These are phyloP conservation scores for Elsinoe fawcettii DNA, from an alignment of 2,329 filamentous ascomycete species.

Conservation along the genomic window DNA sequence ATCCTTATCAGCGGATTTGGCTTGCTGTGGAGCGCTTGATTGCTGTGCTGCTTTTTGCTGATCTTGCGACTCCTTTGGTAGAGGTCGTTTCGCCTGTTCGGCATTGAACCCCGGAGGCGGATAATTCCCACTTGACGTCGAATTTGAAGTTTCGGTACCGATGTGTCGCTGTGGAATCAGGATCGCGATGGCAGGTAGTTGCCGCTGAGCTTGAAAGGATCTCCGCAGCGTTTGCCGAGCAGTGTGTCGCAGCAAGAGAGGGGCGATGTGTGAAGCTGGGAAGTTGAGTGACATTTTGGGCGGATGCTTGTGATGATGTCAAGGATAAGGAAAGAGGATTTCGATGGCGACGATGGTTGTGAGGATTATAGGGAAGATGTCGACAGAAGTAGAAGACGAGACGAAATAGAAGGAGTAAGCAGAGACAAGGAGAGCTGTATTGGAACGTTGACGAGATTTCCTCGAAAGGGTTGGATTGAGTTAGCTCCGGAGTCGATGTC, in stretches of 20 bases:
- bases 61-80: slow-evolving; percentile 50
- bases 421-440: slow-evolving; percentile 10
- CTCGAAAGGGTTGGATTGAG: slow-evolving; percentile 1
- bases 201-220: slow-evolving; percentile 39
- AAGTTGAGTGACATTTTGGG: slow-evolving; percentile 41
- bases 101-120: slow-evolving; percentile 87
- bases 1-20: slow-evolving; percentile 18
- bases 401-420: slow-evolving; percentile 3
- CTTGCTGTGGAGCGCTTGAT: slow-evolving; percentile 19
- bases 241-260: slow-evolving; percentile 40
- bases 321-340: background rate
- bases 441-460: slow-evolving; percentile 9
- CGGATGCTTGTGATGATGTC: slow-evolving; percentile 7
- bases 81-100: slow-evolving; percentile 80
- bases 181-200: slow-evolving; percentile 51
- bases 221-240: slow-evolving; percentile 36
- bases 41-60: slow-evolving; percentile 24
- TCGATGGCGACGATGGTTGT: background rate
- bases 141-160: slow-evolving; percentile 52
- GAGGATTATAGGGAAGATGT: background rate
- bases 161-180: slow-evolving; percentile 46
- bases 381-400: background rate
- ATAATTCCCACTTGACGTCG: slow-evolving; percentile 45
- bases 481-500: slow-evolving; percentile 1
- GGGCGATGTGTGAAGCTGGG: slow-evolving; percentile 38